Evolutionary conservation across 371 early-diverging fungal species (phyloP).

Genomic region (Saksenaea vasiformis): DNA sequence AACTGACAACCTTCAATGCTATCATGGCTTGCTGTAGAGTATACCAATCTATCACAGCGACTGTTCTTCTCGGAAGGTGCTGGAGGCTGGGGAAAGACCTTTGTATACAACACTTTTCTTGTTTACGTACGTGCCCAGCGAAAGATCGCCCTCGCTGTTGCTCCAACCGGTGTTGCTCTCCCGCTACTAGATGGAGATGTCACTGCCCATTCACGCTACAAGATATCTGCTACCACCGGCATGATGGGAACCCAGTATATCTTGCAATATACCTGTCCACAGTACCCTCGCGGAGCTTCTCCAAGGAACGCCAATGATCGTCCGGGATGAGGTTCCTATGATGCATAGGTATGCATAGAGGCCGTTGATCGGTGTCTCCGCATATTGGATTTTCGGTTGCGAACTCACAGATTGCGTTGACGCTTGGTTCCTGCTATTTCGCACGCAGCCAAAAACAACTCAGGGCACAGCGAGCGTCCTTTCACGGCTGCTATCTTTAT

Average conservation of each 20-base stretch:
- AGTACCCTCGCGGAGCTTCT: neutral
- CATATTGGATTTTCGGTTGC: too few relatives aligned
- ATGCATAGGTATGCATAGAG: neutral
- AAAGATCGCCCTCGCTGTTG: slow-evolving; percentile 15
- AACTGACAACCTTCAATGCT: slow-evolving; percentile 8
- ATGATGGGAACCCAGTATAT: too few relatives aligned
- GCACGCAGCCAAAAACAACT: too few relatives aligned
- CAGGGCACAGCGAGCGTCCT: too few relatives aligned
- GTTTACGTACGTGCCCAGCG: slow-evolving; percentile 5
- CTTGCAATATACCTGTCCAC: neutral
- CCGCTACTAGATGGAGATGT: slow-evolving; percentile 3
- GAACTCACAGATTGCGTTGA: too few relatives aligned
- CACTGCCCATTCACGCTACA: slow-evolving; percentile 10
- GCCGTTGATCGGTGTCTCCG: neutral
- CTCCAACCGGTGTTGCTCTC: slow-evolving; percentile 13
- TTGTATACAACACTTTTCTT: slow-evolving; percentile 20
- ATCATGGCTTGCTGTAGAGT: neutral
- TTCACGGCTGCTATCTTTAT: too few relatives aligned
- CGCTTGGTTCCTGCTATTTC: too few relatives aligned
- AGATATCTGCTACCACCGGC: neutral
- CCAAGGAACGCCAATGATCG: slow-evolving; percentile 2
- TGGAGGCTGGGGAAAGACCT: slow-evolving; percentile 20
- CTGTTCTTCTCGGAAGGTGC: slow-evolving; percentile 22
- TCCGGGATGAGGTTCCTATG: slow-evolving; percentile 24
- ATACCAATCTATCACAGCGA: neutral